These are phyloP conservation scores for Graphiopsis chlorocephala DNA, from an alignment of 2,329 filamentous ascomycete species.

Conservation along the genomic window DNA sequence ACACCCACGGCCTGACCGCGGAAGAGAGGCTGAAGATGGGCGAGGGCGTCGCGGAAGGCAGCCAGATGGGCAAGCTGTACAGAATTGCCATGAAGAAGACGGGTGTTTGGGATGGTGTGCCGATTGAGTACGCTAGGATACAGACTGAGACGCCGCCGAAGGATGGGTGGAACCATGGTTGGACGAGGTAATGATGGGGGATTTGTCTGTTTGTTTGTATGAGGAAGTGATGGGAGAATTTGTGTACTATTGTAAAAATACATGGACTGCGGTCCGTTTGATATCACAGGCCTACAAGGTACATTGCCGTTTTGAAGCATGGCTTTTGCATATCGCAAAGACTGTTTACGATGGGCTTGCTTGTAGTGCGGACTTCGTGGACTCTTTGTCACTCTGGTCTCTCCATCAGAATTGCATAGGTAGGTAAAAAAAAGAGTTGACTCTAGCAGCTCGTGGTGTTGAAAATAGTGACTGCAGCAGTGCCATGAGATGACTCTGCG, in stretches of 20 bases:
- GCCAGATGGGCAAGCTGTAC: constrained; percentile 72
- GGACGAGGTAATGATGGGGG: constrained; percentile 60
- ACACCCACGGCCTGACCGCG: constrained; percentile 40
- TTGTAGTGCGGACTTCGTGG: too few relatives aligned
- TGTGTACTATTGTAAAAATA: constrained; percentile 10
- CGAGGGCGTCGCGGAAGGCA: constrained; percentile 35
- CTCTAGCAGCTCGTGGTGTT: constrained; percentile 10
- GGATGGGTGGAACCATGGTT: constrained; percentile 88
- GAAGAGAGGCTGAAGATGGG: constrained; percentile 27
- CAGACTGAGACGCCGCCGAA: constrained; percentile 79
- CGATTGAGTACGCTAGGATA: constrained; percentile 84
- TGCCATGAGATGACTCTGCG: too few relatives aligned
- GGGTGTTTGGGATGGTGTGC: constrained; percentile 75
- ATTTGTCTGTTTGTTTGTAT: background rate
- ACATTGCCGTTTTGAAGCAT: background rate
- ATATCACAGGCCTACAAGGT: background rate
- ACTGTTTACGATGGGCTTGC: too few relatives aligned
- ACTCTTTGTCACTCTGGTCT: too few relatives aligned
- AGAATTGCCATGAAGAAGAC: constrained; percentile 88
- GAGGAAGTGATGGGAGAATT: constrained; percentile 20
- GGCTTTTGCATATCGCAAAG: too few relatives aligned
- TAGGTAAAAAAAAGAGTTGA: background rate
- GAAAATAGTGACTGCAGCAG: background rate
- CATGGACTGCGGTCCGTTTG: background rate
- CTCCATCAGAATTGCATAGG: too few relatives aligned